These are phyloP conservation scores for Calycina herbarum DNA, from an alignment of 2,329 filamentous ascomycete genomes.

Conservation along the genomic window DNA sequence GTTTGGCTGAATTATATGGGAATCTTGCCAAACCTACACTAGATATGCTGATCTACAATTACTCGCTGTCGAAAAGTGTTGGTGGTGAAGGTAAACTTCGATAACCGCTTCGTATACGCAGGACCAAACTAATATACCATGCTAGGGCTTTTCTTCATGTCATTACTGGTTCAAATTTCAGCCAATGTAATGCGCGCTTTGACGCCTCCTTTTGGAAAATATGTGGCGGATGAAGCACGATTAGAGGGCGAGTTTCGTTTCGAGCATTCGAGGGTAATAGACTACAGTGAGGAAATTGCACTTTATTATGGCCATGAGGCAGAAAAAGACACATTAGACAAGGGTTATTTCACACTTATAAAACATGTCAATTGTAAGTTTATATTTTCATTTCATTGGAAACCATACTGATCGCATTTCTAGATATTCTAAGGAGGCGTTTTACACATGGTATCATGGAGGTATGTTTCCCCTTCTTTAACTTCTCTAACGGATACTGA, in stretches of 20 bases:
- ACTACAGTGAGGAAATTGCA: slow-evolving; percentile 93
- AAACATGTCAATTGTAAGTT: slow-evolving; percentile 80
- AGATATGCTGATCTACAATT: slow-evolving; percentile 97
- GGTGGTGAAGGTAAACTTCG: slow-evolving; percentile 68
- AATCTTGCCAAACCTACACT: slow-evolving; percentile 93
- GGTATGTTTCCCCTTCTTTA: slow-evolving; percentile 20
- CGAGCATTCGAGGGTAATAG: slow-evolving; percentile 90
- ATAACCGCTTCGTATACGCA: background rate
- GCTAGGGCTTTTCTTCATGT: slow-evolving; percentile 82
- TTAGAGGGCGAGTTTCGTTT: slow-evolving; percentile 96
- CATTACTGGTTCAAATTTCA: slow-evolving; percentile 86
- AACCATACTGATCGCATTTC: slow-evolving; percentile 35
- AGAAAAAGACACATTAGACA: slow-evolving; percentile 95
- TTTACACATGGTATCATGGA: slow-evolving; percentile 99
- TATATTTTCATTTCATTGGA: background rate
- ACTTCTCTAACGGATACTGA: background rate
- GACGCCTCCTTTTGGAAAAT: slow-evolving; percentile 95
- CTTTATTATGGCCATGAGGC: slow-evolving; percentile 89
- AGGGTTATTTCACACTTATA: slow-evolving; percentile 98
- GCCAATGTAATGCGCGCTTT: slow-evolving; percentile 88
- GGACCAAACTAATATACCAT: background rate
- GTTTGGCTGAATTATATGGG: slow-evolving; percentile 90
- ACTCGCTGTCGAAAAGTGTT: slow-evolving; percentile 89
- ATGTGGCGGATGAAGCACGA: slow-evolving; percentile 92
- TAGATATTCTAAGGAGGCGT: slow-evolving; percentile 76